Percentiles rank a stretch among this genome's conserved stretches.
Evolutionary conservation across 257 asterid species (phyloP).

Genomic region (Eucommia ulmoides): DNA sequence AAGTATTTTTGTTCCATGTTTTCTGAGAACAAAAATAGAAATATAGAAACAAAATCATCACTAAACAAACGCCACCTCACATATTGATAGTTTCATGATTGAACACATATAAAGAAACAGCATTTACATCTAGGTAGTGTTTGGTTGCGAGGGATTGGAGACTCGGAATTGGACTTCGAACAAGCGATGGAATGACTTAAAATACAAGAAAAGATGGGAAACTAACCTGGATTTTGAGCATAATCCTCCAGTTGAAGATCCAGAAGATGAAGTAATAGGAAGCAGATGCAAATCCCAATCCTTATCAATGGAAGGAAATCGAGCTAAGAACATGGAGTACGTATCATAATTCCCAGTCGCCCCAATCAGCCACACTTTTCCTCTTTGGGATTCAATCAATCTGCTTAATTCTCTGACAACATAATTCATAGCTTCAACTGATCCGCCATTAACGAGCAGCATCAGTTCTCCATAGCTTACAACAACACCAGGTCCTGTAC

Average conservation of each 20-base stretch:
- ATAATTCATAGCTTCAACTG: slow-evolving; percentile 22
- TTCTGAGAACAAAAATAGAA: no score
- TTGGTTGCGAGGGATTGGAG: no score
- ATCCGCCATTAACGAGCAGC: slow-evolving; percentile 37
- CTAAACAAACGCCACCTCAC: no score
- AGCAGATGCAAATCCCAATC: slow-evolving; percentile 77
- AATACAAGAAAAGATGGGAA: background rate
- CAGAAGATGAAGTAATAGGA: slow-evolving; percentile 53
- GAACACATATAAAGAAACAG: no score
- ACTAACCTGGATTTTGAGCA: slow-evolving; percentile 44
- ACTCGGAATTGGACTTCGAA: no score
- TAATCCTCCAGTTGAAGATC: slow-evolving; percentile 37
- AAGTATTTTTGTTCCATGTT: no score
- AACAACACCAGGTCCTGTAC: slow-evolving; percentile 43
- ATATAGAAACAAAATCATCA: no score
- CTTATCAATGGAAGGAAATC: slow-evolving; percentile 44
- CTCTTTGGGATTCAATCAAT: slow-evolving; percentile 29
- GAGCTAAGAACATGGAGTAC: slow-evolving; percentile 40
- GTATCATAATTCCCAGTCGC: slow-evolving; percentile 38
- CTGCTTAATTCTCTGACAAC: slow-evolving; percentile 41
- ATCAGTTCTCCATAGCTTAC: slow-evolving; percentile 60
- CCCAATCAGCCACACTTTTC: slow-evolving; percentile 69
- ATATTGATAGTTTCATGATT: no score
- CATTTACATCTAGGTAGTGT: no score
- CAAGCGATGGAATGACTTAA: no score